Percentiles rank a stretch among this genome's conserved stretches.
phyloP scores from a whole-genome alignment of 345 rosid species.

The Gossypium turneri region DNA sequence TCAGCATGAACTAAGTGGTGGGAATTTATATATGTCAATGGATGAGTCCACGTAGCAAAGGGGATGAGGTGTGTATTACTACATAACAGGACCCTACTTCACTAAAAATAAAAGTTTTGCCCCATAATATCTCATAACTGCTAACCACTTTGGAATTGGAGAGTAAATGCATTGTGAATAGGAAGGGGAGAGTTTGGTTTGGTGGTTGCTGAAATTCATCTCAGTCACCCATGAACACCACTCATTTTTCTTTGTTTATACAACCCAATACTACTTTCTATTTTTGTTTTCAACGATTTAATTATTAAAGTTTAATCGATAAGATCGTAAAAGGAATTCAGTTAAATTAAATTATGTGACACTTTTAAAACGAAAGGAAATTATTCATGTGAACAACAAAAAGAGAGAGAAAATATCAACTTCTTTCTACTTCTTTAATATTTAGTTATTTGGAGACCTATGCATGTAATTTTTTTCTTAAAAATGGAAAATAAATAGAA shows the following conservation, averaged over 20 bases:
- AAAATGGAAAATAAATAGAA: no score
- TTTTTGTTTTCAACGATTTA: no score
- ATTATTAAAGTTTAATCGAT: no score
- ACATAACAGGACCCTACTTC: background rate
- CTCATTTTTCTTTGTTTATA: constrained; percentile 5
- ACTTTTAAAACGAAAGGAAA: no score
- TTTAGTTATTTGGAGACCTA: no score
- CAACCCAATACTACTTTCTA: no score
- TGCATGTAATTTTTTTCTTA: no score
- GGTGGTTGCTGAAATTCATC: background rate
- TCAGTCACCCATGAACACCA: constrained; percentile 10
- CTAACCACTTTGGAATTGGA: constrained; percentile 35
- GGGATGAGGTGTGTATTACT: background rate
- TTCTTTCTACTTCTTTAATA: no score
- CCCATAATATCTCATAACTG: constrained; percentile 12
- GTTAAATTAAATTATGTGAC: no score
- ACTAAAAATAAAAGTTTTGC: background rate
- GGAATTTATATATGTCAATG: background rate
- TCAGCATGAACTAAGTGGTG: background rate
- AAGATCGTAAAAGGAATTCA: no score
- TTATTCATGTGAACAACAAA: no score
- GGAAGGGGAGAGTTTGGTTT: constrained; percentile 18
- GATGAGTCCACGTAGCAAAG: background rate
- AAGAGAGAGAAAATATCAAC: no score
- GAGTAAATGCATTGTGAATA: constrained; percentile 34